These are phyloP conservation scores for Tetrahymena malaccensis DNA, from an alignment of 73 alveolate species.

Conservation along the genomic window DNA sequence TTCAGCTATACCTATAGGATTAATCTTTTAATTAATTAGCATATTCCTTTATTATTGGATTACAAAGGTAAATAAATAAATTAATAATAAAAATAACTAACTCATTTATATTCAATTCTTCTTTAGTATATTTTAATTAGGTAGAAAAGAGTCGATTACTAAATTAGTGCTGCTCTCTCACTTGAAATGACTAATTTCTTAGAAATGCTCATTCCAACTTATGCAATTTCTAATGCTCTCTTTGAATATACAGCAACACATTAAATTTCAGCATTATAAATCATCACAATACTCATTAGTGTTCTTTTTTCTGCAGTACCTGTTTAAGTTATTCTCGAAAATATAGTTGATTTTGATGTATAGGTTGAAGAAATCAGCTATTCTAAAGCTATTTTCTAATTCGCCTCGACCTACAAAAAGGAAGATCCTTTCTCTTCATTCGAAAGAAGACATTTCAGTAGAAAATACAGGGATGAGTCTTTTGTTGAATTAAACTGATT, in stretches of 20 bases:
- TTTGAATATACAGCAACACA: not conserved
- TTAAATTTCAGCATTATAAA: not conserved
- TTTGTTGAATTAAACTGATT: not conserved
- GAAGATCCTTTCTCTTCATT: not conserved
- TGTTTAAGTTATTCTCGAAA: not conserved
- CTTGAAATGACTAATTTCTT: slow-evolving; percentile 22
- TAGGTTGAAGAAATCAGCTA: not conserved
- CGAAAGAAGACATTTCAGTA: not conserved
- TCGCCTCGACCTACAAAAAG: not conserved
- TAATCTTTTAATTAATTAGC: not conserved
- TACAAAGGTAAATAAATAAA: slow-evolving; percentile 2
- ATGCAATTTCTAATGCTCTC: not conserved
- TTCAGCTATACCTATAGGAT: slow-evolving; percentile 17
- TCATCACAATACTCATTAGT: not conserved
- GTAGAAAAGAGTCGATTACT: not conserved
- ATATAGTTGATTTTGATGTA: not conserved
- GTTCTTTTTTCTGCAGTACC: not conserved
- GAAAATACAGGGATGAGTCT: not conserved
- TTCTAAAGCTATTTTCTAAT: not conserved
- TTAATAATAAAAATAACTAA: no score
- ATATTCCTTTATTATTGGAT: slow-evolving; percentile 21
- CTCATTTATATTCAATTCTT: not conserved
- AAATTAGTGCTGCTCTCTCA: not conserved
- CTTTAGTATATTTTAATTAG: not conserved
- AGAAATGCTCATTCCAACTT: not conserved